Percentiles rank a stretch among this genome's conserved stretches.
phyloP scores from a whole-genome alignment of 2,329 filamentous ascomycete species.

The Drechmeria coniospora region DNA sequence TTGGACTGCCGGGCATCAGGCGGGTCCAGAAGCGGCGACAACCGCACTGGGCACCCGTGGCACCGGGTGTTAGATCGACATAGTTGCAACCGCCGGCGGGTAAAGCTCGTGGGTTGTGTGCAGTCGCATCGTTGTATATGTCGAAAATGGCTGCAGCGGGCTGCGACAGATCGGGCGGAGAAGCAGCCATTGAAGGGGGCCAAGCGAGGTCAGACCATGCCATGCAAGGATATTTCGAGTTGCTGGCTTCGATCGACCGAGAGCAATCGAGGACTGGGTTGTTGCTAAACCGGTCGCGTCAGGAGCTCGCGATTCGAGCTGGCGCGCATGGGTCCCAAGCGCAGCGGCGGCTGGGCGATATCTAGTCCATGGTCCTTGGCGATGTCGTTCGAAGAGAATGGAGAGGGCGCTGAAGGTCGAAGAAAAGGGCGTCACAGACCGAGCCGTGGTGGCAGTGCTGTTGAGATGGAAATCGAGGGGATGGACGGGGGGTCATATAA shows the following conservation, averaged over 20 bases:
- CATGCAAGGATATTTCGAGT: conserved; percentile 1
- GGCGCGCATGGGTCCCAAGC: no score
- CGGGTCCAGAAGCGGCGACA: conserved; percentile 47
- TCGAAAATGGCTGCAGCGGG: conserved; percentile 34
- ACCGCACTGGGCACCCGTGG: conserved; percentile 38
- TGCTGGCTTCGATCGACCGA: conserved; percentile 4
- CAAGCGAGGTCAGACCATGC: conserved; percentile 14
- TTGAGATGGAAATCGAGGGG: no score
- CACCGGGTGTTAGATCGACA: conserved; percentile 35
- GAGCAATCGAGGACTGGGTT: conserved; percentile 3
- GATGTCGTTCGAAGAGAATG: no score
- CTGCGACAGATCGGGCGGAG: conserved; percentile 29
- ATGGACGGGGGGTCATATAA: no score
- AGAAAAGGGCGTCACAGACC: no score
- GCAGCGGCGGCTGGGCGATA: no score
- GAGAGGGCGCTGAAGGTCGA: no score
- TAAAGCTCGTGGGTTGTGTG: conserved; percentile 18
- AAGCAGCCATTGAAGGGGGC: conserved; percentile 32
- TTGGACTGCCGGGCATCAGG: conserved; percentile 16
- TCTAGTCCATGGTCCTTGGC: no score
- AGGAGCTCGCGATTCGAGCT: no score
- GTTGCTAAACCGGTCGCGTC: conserved; percentile 1
- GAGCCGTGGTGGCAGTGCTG: no score
- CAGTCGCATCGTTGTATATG: conserved; percentile 34
- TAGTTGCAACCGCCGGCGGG: conserved; percentile 43